Evolutionary conservation across 352 stramenopile species (phyloP).

Genomic region (Globisporangium alternatum): DNA sequence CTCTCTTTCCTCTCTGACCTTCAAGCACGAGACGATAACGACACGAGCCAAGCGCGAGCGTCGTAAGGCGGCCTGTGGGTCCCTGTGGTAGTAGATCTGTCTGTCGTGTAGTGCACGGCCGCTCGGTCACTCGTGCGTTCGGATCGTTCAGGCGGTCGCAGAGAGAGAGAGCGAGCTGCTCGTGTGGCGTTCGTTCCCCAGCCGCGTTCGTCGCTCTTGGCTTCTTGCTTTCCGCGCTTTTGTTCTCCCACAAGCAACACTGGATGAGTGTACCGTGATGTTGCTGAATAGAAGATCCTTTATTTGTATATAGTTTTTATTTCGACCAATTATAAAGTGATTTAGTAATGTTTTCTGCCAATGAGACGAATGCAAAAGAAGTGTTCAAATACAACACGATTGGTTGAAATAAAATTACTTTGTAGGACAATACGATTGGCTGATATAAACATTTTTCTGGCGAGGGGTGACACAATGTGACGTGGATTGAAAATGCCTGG

Average conservation of each 20-base stretch:
- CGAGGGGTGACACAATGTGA: not conserved
- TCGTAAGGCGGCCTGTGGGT: not conserved
- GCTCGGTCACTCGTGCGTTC: not conserved
- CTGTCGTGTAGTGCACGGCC: not conserved
- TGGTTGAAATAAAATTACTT: not conserved
- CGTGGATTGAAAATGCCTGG: not conserved
- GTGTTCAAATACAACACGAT: not conserved
- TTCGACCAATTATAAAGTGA: not conserved
- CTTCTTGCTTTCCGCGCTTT: slow-evolving; percentile 12
- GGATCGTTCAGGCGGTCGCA: not conserved
- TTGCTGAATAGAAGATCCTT: not conserved
- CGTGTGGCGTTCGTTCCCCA: not conserved
- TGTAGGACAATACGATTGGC: not conserved
- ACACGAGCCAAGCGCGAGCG: slow-evolving; percentile 2
- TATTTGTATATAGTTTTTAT: not conserved
- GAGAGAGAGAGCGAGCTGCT: not conserved
- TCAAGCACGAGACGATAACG: slow-evolving; percentile 4
- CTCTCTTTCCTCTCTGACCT: not conserved
- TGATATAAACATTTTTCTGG: not conserved
- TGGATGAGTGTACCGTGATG: not conserved
- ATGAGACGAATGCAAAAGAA: not conserved
- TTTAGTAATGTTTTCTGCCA: not conserved
- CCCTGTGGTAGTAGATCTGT: not conserved
- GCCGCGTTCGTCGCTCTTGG: slow-evolving; percentile 1
- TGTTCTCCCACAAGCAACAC: slow-evolving; percentile 11